Conservation (phyloP, 768 basidiomycete genomes). For the Rhodotorula toruloides region DNA sequence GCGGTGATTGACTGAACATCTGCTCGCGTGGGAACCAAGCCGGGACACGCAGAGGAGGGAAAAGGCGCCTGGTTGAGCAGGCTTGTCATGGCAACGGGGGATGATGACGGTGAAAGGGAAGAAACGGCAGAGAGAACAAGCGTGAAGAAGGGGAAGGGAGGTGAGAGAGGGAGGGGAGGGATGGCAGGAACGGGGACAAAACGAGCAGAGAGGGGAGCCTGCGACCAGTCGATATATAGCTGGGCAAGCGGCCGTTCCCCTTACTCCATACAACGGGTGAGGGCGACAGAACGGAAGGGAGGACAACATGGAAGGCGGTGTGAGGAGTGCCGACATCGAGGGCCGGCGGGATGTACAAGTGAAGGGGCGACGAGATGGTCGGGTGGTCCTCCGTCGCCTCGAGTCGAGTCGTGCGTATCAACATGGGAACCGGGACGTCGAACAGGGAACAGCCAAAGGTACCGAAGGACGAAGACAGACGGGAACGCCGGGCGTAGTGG, state of each 20-base stretch:
- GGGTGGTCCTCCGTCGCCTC: background rate
- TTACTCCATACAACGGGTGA: background rate
- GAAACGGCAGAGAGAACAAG: background rate
- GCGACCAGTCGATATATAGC: background rate
- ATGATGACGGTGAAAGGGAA: background rate
- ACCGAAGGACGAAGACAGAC: too few relatives aligned
- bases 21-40: too few relatives aligned
- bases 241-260: background rate
- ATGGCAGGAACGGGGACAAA: background rate
- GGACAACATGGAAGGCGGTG: background rate
- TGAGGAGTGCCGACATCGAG: too few relatives aligned
- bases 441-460: too few relatives aligned
- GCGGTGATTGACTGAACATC: too few relatives aligned
- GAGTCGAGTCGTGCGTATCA: background rate
- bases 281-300: background rate
- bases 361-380: background rate
- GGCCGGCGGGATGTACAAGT: background rate
- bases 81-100: too few relatives aligned
- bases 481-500: too few relatives aligned
- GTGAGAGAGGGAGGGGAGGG: background rate
- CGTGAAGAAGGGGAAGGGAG: background rate
- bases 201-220: background rate
- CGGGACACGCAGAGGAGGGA: too few relatives aligned
- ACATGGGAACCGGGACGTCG: background rate
- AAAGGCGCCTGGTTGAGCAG: background rate